Evolutionary conservation across 179 eudicot species (phyloP), one percentile per base, ranked within the genome.

Genomic region (Spinacia oleracea): DNA sequence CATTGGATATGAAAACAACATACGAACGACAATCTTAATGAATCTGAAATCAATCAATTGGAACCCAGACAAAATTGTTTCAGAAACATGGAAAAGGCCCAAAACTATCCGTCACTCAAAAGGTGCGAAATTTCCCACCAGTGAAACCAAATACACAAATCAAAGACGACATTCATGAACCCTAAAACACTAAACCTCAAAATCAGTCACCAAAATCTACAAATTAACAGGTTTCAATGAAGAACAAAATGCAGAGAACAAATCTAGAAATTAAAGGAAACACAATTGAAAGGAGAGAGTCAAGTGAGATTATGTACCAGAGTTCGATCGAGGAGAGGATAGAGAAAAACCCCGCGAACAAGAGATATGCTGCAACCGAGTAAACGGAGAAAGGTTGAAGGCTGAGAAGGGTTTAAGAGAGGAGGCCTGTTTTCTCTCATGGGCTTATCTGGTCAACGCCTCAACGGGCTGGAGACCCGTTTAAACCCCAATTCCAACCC

Each of bases 221-320:
- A n/a, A n/a, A n/a, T n/a, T n/a, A n/a, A n/a, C n/a, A n/a, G n/a
- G n/a, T n/a, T n/a, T 11, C n/a, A 43, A 15, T 9, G 2, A 64
- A 48, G 1, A 18, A 7, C 32, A 55, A 51, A 51, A n/a, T 25
- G 51, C n/a, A 45, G 1, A 10, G 5, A 76, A 31, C 43, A 20
- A 76, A 27, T 8, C 38, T 9, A 50, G 50, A 66, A 77, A 53
- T 12, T 51, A 11, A 67, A 34, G 35, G 9, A 2, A 77, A 68
- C 73, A 53, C 78, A 77, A 48, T 31, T 35, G 29, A 66, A 34
- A 25, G 51, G 23, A 64, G 23, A 64, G n/a, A n/a, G n/a, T n/a
- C n/a, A n/a, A n/a, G n/a, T n/a, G n/a, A n/a, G n/a, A n/a, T n/a
- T n/a, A n/a, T n/a, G n/a, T n/a, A n/a, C n/a, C n/a, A n/a, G n/a